Evolutionary conservation across 2,329 filamentous ascomycete genomes (phyloP), one percentile per base, ranked within the genome.

Genomic region (Fonsecaea multimorphosa): DNA sequence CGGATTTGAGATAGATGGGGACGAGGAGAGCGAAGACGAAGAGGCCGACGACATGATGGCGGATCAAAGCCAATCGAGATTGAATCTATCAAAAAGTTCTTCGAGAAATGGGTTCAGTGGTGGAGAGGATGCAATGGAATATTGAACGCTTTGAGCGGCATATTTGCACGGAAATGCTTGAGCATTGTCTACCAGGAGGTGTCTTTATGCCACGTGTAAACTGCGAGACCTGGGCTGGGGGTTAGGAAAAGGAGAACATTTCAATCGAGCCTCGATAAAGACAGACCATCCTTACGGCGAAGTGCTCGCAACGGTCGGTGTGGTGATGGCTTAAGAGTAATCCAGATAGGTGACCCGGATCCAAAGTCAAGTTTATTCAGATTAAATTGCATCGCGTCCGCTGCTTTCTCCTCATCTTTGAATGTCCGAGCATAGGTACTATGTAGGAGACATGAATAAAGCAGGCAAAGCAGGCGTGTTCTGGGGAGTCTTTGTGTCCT

Each of bases 1-100:
- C 82, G 90, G 91, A 16, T 91, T 97, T 75, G 83, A 79, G 46
- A 79, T 77, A 49, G 70, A 70, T 24, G 70, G 70, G 22, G 69
- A 66, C 44, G 70, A 65, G n/a, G 64, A 55, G 31, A 66, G 51
- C 27, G 67, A 71, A n/a, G 29, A 31, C 8, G 66, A 70, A 14
- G 65, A 68, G 7, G 64, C 64, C 12, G 63, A 63, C 2, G 65
- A 66, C 6, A 6, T 54, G 8, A 38, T 49, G 29, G 64, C 27
- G 5, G 65, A 68, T 51, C 63, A 57, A 24, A 60, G 46, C 29
- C 44, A 51, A 38, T 68, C 65, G 16, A 61, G 68, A 29, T 54
- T 70, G 52, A 68, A 69, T 58, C 31, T 69, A 19, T 69, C 67
- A 11, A 60, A 60, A 32, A n/a, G 24, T 38, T 52, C 58, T 31